Evolutionary conservation across 78 protist species (phyloP).

Genomic region (Tieghemostelium lacteum): DNA sequence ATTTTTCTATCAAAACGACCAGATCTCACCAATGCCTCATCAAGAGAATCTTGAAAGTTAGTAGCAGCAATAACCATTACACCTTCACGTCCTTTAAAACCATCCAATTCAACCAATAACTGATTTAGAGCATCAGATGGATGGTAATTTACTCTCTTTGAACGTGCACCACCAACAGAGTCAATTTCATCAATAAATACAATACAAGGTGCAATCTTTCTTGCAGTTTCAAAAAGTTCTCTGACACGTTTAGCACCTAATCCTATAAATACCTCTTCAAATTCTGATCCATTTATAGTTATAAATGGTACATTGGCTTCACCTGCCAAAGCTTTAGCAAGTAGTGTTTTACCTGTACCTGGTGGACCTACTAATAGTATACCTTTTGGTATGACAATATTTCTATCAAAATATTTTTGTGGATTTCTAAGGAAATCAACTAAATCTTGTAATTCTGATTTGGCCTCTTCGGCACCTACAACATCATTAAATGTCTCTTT

Average conservation of each 20-base stretch:
- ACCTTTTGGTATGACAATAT: constrained; percentile 92
- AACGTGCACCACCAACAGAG: constrained; percentile 92
- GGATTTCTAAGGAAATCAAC: constrained; percentile 91
- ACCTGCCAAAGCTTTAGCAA: constrained; percentile 96
- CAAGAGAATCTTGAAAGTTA: constrained; percentile 92
- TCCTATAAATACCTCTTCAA: constrained; percentile 97
- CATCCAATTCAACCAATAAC: constrained; percentile 93
- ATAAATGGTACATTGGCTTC: constrained; percentile 95
- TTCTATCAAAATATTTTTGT: constrained; percentile 81
- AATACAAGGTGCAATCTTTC: constrained; percentile 89
- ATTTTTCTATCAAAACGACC: constrained; percentile 95
- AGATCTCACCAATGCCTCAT: constrained; percentile 92
- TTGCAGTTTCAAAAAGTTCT: constrained; percentile 90
- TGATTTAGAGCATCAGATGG: constrained; percentile 93
- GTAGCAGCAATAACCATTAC: constrained; percentile 97
- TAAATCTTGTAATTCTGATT: constrained; percentile 89
- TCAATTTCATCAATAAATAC: constrained; percentile 98
- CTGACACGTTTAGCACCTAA: constrained; percentile 97
- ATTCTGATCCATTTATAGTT: constrained; percentile 90
- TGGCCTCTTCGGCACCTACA: constrained; percentile 87
- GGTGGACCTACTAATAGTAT: constrained; percentile 95
- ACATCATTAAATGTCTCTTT: constrained; percentile 82
- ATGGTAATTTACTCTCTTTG: constrained; percentile 61
- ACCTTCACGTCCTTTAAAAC: constrained; percentile 80
- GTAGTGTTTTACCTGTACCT: constrained; percentile 97